A percentile compares a stretch with the other conserved stretches of the same genome.
Evolutionary conservation across 345 rosid species (phyloP).

Genomic region (Erysimum cheiranthoides): DNA sequence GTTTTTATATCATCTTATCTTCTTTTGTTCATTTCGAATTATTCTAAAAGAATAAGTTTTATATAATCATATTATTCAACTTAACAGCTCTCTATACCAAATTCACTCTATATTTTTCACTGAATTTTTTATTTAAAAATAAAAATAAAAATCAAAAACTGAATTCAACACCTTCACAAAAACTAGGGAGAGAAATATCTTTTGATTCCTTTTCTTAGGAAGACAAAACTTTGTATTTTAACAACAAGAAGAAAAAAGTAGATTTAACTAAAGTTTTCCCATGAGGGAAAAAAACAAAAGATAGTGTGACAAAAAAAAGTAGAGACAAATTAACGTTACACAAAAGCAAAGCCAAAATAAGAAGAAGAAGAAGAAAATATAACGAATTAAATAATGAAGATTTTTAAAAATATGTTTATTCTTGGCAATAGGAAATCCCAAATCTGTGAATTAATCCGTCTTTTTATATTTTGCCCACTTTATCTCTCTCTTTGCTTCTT

Average conservation of each 20-base stretch:
- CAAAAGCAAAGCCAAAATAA: constrained; percentile 29
- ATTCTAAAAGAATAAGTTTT: too few relatives aligned
- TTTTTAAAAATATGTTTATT: neutral
- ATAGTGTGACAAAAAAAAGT: neutral
- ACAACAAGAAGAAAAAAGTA: neutral
- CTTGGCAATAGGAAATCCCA: constrained; percentile 37
- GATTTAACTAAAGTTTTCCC: neutral
- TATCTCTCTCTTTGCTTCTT: constrained; percentile 37
- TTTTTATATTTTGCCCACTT: constrained; percentile 19
- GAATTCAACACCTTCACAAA: neutral
- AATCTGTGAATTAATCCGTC: constrained; percentile 36
- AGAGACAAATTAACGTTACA: constrained; percentile 27
- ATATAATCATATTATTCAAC: too few relatives aligned
- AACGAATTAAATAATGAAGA: neutral
- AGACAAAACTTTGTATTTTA: constrained; percentile 9
- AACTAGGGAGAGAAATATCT: neutral
- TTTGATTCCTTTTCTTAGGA: neutral
- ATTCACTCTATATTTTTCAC: neutral
- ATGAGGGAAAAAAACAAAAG: constrained; percentile 7
- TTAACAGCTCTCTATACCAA: too few relatives aligned
- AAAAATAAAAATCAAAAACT: neutral
- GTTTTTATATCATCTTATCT: too few relatives aligned
- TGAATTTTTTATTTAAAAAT: too few relatives aligned
- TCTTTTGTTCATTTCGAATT: too few relatives aligned
- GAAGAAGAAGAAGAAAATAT: neutral